Evolutionary conservation across 805 yeast species (phyloP).

Genomic region (Lipomyces sp.): DNA sequence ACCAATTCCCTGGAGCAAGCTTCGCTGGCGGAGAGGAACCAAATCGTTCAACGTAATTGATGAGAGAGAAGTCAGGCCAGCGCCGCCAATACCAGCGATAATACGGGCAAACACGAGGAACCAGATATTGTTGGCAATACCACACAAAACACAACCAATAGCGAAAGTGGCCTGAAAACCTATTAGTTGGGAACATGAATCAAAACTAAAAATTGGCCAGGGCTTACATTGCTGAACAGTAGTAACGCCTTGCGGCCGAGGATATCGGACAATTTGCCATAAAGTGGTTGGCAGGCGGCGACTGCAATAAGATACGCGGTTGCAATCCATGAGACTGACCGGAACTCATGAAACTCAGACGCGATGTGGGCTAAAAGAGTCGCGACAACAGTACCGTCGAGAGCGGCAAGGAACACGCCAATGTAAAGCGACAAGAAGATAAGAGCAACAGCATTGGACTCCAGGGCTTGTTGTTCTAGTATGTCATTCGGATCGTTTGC

Average conservation of each 20-base stretch:
- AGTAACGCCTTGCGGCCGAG: conserved; percentile 50
- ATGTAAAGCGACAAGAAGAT: conserved; percentile 51
- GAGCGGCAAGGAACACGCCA: conserved; percentile 56
- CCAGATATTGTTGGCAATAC: conserved; percentile 42
- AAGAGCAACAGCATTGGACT: conserved; percentile 42
- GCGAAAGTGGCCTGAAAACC: conserved; percentile 48
- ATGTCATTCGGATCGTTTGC: conserved; percentile 12
- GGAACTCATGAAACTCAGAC: conserved; percentile 60
- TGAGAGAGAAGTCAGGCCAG: conserved; percentile 69
- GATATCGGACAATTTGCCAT: conserved; percentile 73
- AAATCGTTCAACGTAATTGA: conserved; percentile 72
- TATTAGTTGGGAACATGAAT: background rate
- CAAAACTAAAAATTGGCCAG: conserved; percentile 46
- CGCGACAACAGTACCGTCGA: conserved; percentile 60
- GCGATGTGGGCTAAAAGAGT: conserved; percentile 62
- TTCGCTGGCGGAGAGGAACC: conserved; percentile 68
- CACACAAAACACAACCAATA: conserved; percentile 59
- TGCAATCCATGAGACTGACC: conserved; percentile 70
- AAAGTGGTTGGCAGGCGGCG: conserved; percentile 77
- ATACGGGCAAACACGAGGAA: conserved; percentile 52
- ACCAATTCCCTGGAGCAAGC: conserved; percentile 70
- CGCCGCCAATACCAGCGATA: conserved; percentile 77
- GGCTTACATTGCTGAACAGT: conserved; percentile 50
- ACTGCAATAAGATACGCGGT: conserved; percentile 71
- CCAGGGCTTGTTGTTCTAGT: conserved; percentile 2